These are phyloP conservation scores for Picea mariana DNA, from an alignment of 83 land plant species.

Conservation along the genomic window DNA sequence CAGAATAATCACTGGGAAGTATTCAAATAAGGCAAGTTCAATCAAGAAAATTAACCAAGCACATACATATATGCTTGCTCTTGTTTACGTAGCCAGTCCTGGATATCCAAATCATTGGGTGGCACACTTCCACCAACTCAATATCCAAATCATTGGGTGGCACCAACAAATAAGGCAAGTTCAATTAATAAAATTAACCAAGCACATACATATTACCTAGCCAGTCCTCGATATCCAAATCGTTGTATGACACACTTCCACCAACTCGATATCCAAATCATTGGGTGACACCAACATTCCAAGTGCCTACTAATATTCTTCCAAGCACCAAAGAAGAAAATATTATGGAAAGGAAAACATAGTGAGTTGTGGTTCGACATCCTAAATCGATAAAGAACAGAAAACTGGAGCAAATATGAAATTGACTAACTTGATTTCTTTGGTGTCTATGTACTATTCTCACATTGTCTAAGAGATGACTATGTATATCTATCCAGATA, in stretches of 20 bases:
- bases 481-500: too few species aligned
- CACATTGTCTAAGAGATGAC: too few species aligned
- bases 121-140: slow-evolving; percentile 24
- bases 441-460: too few species aligned
- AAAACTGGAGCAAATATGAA: neutral
- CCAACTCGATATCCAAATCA: slow-evolving; percentile 16
- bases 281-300: slow-evolving; percentile 68
- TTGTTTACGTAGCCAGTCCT: slow-evolving; percentile 58
- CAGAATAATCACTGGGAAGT: neutral
- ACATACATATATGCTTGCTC: slow-evolving; percentile 85
- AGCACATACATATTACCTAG: slow-evolving; percentile 73
- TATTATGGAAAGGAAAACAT: neutral
- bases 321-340: neutral
- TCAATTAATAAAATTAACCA: slow-evolving; percentile 44
- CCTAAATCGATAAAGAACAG: too few species aligned
- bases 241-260: slow-evolving; percentile 43
- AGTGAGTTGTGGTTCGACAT: neutral
- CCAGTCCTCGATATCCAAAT: slow-evolving; percentile 69
- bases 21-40: neutral
- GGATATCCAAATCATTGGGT: slow-evolving; percentile 61
- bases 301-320: slow-evolving; percentile 74
- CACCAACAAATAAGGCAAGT: neutral
- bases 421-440: too few species aligned
- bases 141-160: too few species aligned
- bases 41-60: slow-evolving; percentile 52